Evolutionary conservation across 495 filamentous ascomycete species (phyloP).

Genomic region (Pseudevernia furfuracea): DNA sequence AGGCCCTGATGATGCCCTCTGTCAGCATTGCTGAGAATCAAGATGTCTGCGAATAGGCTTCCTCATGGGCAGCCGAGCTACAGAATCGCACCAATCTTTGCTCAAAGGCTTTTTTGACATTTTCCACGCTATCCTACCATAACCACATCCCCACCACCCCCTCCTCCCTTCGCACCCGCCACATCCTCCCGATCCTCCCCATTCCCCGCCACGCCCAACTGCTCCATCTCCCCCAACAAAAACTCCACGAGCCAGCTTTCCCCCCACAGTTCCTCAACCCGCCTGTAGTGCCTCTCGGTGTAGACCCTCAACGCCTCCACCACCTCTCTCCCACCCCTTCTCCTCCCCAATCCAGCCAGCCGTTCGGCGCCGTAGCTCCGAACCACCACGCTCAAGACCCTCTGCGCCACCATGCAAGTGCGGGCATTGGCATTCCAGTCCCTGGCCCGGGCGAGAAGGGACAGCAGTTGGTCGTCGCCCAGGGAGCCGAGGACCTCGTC

Average conservation of each 20-base stretch:
- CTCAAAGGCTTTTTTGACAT: neutral
- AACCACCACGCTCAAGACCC: conserved; percentile 72
- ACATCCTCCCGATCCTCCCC: conserved; percentile 25
- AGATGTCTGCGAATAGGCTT: neutral
- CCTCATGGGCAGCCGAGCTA: neutral
- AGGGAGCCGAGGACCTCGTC: conserved; percentile 77
- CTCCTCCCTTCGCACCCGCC: conserved; percentile 31
- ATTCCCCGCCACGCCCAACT: conserved; percentile 43
- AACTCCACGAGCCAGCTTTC: conserved; percentile 93
- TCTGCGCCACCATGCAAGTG: conserved; percentile 77
- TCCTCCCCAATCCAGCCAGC: conserved; percentile 44
- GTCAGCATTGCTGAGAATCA: neutral
- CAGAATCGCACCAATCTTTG: neutral
- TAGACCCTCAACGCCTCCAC: conserved; percentile 76
- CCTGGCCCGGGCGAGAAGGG: conserved; percentile 66
- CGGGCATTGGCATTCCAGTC: conserved; percentile 97
- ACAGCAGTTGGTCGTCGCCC: conserved; percentile 72
- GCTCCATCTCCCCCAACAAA: conserved; percentile 88
- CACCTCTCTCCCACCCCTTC: conserved; percentile 70
- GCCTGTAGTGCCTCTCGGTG: conserved; percentile 82
- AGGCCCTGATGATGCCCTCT: too few species aligned
- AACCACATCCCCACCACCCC: conserved; percentile 30
- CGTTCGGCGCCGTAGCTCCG: conserved; percentile 66
- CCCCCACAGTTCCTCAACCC: conserved; percentile 82
- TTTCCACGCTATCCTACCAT: neutral